phyloP scores from a whole-genome alignment of 129 eudicot species.

The Cynara cardunculus region DNA sequence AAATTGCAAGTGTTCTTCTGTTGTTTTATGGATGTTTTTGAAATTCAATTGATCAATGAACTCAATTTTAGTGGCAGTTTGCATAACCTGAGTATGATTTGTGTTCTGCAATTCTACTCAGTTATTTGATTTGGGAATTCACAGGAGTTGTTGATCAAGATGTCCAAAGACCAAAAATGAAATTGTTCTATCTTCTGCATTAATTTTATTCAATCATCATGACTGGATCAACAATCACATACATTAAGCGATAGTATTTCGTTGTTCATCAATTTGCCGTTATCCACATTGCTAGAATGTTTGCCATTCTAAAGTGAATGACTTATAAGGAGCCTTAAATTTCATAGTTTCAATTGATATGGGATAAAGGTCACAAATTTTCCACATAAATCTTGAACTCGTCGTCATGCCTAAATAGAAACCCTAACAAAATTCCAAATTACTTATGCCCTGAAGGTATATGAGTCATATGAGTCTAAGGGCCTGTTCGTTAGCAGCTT shows the following conservation, averaged over 20 bases:
- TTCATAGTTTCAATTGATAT: neutral
- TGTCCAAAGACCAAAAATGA: neutral
- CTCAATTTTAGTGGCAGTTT: neutral
- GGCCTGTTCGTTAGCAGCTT: too few relatives aligned
- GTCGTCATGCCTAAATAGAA: neutral
- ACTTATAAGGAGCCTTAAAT: neutral
- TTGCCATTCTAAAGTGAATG: neutral
- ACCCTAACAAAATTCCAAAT: neutral
- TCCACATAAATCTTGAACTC: neutral
- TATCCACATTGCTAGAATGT: neutral
- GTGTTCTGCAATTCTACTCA: neutral
- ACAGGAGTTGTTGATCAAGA: neutral
- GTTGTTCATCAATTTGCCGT: neutral
- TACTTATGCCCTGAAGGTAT: neutral
- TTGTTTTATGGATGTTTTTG: neutral
- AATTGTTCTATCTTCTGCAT: neutral
- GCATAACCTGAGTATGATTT: neutral
- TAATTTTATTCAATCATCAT: neutral
- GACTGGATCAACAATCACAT: conserved; percentile 3
- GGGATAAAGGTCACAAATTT: neutral
- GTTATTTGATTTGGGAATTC: neutral
- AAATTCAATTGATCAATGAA: neutral
- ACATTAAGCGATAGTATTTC: neutral
- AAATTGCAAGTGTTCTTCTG: neutral
- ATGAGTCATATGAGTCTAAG: too few relatives aligned